Evolutionary conservation across 192 early-diverging fungal genomes (phyloP).

Genomic region (Backusella morwellensis): DNA sequence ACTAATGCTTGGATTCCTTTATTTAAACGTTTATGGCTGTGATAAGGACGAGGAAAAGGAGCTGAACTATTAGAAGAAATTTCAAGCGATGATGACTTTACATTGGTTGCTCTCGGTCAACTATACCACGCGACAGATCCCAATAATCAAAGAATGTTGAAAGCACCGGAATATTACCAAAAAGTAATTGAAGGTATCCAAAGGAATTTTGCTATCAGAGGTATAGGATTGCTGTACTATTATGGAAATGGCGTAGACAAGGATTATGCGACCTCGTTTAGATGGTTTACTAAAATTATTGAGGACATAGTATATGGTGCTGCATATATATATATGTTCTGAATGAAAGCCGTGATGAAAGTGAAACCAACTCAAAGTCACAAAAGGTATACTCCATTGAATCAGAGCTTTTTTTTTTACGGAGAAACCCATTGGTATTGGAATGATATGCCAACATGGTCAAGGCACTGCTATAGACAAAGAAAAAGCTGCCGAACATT

Average conservation of each 20-base stretch:
- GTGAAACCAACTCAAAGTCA: not conserved
- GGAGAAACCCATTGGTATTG: not conserved
- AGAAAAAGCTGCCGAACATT: not conserved
- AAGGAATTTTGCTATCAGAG: not conserved
- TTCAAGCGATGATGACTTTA: not conserved
- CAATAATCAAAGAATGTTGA: not conserved
- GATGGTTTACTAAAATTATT: not conserved
- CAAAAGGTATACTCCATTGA: not conserved
- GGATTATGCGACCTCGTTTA: not conserved
- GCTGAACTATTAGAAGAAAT: not conserved
- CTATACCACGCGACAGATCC: not conserved
- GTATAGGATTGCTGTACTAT: not conserved
- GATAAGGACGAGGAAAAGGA: not conserved
- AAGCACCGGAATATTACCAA: not conserved
- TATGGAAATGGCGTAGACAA: not conserved
- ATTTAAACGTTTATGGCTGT: not conserved
- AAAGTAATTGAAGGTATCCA: not conserved
- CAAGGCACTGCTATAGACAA: not conserved
- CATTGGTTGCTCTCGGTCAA: not conserved
- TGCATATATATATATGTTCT: not conserved
- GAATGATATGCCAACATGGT: not conserved
- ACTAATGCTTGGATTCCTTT: not conserved
- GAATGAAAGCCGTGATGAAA: not conserved
- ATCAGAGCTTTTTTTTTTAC: not conserved
- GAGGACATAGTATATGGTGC: not conserved